Base-by-base conservation (phyloP, 176 grass and related monocot genomes). In the Oryza punctata region DNA sequence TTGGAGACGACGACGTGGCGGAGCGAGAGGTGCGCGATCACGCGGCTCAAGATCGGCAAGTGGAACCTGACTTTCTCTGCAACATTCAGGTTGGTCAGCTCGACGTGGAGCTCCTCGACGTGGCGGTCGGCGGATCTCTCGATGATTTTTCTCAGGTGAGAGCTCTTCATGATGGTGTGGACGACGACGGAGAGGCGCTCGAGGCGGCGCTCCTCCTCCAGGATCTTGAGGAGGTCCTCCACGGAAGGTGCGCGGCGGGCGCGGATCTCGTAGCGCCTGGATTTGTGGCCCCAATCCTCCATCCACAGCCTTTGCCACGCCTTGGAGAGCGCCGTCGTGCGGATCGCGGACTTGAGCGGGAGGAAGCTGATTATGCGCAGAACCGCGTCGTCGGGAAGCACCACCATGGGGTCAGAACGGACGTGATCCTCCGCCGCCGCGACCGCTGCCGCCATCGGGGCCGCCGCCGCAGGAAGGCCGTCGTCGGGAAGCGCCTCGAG, bases 271-370 rank as follows among this genome's bases (percentile, higher is more conserved):
- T 89, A 23, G 24, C 61, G 41, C 57, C 77, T 61, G 13, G 69
- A 49, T 47, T 13, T 47, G 13, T 47, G 3, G 12, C 45, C 45
- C 45, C 45, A 47, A 16, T 57, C 35, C 78, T 82, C 57, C 60
- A 43, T 32, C 91, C 91, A 94, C 67, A 88, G 85, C 57, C 41
- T 63, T 82, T 85, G 75, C 80, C 91, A 97, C 4, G 43, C 43
- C 7, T 68, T 70, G 25, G 79, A 89, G 49, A 97, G 71, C 26
- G 35, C 85, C 44, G 32, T 80, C 16, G 83, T 85, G 75, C 79
- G 82, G 63, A 97, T 87, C 25, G 87, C 89, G 14, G 61, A 73
- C 86, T 86, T 88, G 66, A 94, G 76, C 30, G 82, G 76, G 23
- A 97, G 89, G 60, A 64, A 63, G 16, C 30, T 65, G 33, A 94